Evolutionary conservation across 345 rosid species (phyloP).

Genomic region (Salix dunnii): DNA sequence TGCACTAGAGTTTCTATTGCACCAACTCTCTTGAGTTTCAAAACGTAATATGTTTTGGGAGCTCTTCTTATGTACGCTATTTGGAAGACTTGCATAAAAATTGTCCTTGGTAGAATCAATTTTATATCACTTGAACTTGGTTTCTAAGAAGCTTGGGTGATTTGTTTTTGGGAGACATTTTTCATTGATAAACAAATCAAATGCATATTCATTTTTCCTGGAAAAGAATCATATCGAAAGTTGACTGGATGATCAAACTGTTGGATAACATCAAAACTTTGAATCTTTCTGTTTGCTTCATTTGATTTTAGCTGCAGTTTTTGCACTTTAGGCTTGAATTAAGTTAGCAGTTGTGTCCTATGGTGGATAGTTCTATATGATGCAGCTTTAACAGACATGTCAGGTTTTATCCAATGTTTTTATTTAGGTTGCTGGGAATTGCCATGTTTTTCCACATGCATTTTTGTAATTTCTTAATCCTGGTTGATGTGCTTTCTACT

Average conservation of each 20-base stretch:
- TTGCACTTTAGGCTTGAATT: background rate
- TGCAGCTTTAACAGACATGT: background rate
- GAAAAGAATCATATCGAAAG: background rate
- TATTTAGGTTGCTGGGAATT: background rate
- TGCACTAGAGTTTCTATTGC: too few species aligned
- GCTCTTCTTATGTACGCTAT: background rate
- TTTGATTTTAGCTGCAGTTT: background rate
- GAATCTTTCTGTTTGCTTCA: background rate
- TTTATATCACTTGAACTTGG: background rate
- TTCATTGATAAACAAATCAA: background rate
- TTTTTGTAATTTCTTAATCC: background rate
- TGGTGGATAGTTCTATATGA: background rate
- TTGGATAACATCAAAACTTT: background rate
- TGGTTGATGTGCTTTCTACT: background rate
- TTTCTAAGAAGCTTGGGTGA: background rate
- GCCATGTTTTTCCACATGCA: background rate
- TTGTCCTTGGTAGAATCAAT: background rate
- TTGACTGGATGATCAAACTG: background rate
- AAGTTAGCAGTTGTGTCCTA: background rate
- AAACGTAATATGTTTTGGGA: background rate
- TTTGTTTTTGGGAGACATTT: background rate
- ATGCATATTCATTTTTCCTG: background rate
- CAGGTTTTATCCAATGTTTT: background rate
- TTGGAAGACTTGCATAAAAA: background rate
- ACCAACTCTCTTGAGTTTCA: too few species aligned